These are phyloP conservation scores for Yamadazyma tumulicola DNA, from an alignment of 805 yeast genomes.

Conservation along the genomic window DNA sequence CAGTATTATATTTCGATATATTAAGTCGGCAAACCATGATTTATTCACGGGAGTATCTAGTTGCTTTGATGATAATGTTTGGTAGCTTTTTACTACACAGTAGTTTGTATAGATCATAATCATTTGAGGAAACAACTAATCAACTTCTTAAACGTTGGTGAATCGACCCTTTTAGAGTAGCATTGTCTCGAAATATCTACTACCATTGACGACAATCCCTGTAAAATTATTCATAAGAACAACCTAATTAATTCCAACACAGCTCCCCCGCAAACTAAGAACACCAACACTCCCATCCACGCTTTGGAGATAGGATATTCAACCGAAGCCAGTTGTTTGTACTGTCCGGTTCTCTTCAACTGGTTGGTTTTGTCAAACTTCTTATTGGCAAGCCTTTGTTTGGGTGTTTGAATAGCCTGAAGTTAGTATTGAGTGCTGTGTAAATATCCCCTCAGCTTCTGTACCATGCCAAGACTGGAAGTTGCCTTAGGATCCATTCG, in stretches of 20 bases:
- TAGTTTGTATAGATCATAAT: too few species aligned
- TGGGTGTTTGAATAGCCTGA: conserved; percentile 77
- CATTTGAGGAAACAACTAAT: too few species aligned
- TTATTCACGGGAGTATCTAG: too few species aligned
- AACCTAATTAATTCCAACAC: conserved; percentile 61
- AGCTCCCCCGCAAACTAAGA: conserved; percentile 81
- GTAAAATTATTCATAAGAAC: conserved; percentile 38
- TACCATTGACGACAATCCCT: not conserved
- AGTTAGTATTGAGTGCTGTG: conserved; percentile 4
- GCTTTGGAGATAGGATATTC: conserved; percentile 55
- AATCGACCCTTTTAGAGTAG: too few species aligned
- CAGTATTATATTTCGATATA: too few species aligned
- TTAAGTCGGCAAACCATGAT: too few species aligned
- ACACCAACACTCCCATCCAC: conserved; percentile 61
- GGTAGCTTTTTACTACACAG: too few species aligned
- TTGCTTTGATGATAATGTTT: too few species aligned
- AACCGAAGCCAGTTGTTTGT: conserved; percentile 41
- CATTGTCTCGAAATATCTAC: too few species aligned
- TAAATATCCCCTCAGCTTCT: not conserved
- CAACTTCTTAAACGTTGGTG: too few species aligned
- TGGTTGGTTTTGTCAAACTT: conserved; percentile 74
- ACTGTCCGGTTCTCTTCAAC: conserved; percentile 67
- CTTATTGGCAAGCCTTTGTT: conserved; percentile 82
- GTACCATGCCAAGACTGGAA: too few species aligned
- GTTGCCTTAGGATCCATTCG: too few species aligned